phyloP scores from a whole-genome alignment of 2,329 filamentous ascomycete species.

The Pseudodiploospora longispora region DNA sequence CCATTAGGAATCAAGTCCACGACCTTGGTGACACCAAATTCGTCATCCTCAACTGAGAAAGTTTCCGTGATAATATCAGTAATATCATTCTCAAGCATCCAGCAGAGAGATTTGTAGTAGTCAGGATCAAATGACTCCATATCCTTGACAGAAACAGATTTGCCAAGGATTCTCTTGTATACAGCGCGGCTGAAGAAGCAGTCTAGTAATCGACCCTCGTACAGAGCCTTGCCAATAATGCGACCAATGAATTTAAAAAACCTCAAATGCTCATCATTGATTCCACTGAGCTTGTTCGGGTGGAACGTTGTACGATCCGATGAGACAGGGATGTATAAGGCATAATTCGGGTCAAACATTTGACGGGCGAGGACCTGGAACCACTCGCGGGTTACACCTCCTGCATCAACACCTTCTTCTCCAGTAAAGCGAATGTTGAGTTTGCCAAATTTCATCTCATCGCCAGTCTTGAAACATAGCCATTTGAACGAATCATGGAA shows the following conservation, averaged over 20 bases:
- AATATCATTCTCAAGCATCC: slow-evolving; percentile 98
- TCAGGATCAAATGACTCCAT: slow-evolving; percentile 98
- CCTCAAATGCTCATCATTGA: slow-evolving; percentile 91
- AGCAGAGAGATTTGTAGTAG: slow-evolving; percentile 96
- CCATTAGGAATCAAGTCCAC: slow-evolving; percentile 84
- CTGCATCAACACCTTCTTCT: slow-evolving; percentile 95
- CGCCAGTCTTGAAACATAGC: slow-evolving; percentile 92
- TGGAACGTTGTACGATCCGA: slow-evolving; percentile 98
- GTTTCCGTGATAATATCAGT: slow-evolving; percentile 96
- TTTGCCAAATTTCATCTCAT: slow-evolving; percentile 99
- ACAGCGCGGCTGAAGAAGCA: slow-evolving; percentile 98
- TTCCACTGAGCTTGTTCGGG: slow-evolving; percentile 84
- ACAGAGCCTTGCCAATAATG: slow-evolving; percentile 95
- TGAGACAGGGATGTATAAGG: slow-evolving; percentile 90
- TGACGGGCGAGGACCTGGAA: slow-evolving; percentile 95
- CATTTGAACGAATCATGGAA: slow-evolving; percentile 98
- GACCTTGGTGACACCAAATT: slow-evolving; percentile 81
- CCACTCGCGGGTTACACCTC: slow-evolving; percentile 96
- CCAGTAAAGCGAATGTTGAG: slow-evolving; percentile 95
- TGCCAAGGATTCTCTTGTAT: slow-evolving; percentile 94
- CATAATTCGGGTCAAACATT: slow-evolving; percentile 99
- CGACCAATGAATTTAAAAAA: slow-evolving; percentile 99
- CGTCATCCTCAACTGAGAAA: slow-evolving; percentile 88
- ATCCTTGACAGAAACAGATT: slow-evolving; percentile 93
- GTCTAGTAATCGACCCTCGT: slow-evolving; percentile 90